Evolutionary conservation across 2,329 filamentous ascomycete genomes (phyloP).

Genomic region (Stemphylium lycopersici): DNA sequence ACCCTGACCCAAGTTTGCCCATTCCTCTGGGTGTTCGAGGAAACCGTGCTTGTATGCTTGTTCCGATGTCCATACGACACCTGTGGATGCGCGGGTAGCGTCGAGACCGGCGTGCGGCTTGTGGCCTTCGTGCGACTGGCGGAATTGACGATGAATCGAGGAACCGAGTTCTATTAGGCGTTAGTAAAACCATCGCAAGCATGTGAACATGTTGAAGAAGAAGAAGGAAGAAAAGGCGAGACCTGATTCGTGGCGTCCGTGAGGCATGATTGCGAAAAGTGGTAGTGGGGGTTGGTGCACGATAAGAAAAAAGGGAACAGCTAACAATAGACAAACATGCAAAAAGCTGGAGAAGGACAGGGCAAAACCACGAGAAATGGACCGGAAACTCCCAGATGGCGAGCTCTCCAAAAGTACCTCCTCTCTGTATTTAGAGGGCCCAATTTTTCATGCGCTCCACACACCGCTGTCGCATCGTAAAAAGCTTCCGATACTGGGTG

Average conservation of each 20-base stretch:
- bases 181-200: not conserved
- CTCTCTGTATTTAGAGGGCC: not conserved
- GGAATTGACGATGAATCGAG: slow-evolving; percentile 86
- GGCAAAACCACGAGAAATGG: not conserved
- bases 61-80: slow-evolving; percentile 92
- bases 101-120: slow-evolving; percentile 90
- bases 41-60: slow-evolving; percentile 89
- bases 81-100: slow-evolving; percentile 84
- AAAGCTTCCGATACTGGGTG: not conserved
- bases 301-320: not conserved
- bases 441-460: slow-evolving; percentile 2
- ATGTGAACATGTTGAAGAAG: not conserved
- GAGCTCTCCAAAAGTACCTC: not conserved
- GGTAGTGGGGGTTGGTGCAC: not conserved
- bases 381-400: not conserved
- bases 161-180: slow-evolving; percentile 71
- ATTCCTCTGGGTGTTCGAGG: slow-evolving; percentile 77
- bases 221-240: not conserved
- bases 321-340: not conserved
- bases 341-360: not conserved
- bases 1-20: slow-evolving; percentile 94
- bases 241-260: slow-evolving; percentile 14
- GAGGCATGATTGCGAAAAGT: slow-evolving; percentile 1
- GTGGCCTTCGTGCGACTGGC: slow-evolving; percentile 87
- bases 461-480: not conserved